Base-by-base conservation (phyloP, 345 rosid species). In the Litchi chinensis region DNA sequence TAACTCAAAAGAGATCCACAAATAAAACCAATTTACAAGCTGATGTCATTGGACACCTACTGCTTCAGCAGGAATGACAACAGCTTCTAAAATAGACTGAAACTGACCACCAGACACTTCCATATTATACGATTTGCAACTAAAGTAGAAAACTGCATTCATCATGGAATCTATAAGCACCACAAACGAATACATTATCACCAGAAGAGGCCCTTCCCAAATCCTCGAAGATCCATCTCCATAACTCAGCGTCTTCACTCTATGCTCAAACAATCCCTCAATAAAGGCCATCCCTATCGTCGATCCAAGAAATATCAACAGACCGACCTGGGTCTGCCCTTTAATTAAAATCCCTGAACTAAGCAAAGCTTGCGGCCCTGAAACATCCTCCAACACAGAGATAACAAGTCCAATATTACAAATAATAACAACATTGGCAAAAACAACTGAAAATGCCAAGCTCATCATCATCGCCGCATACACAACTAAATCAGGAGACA, bases 201-300 rank as follows among this genome's bases (percentile, higher is more conserved):
- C 97, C 80, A 95, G 77, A 59, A 95, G 85, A 39, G 98, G 97
- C 71, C 97, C 98, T 85, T 92, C 98, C 98, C 99, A 95, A 32
- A 92, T 81, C 89, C 98, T 92, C 0, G 96, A 89, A 71, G 97
- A 93, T 41, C 98, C 95, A 44, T 93, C 98, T 81, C 98, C 99
- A 77, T 92, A 92, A 73, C 95, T 95, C 89, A 95, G 68, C 21
- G 87, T 87, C 90, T 88, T 95, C 68, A 95, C 96, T 75, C 97
- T 88, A 77, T 95, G 98, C 85, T 95, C 95, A 85, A 93, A 93
- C 89, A 95, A 86, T 19, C 99, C 97, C 80, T 89, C 96, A 68
- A 91, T 89, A 79, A 93, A 89, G 5, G 91, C 90, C 83, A 90
- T 78, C 48, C 94, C 96, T 32, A 93, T 90, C 12, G 99, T 92